Conservation (phyloP, 2,329 filamentous ascomycete species). For the Trichocomaceae sp. region DNA sequence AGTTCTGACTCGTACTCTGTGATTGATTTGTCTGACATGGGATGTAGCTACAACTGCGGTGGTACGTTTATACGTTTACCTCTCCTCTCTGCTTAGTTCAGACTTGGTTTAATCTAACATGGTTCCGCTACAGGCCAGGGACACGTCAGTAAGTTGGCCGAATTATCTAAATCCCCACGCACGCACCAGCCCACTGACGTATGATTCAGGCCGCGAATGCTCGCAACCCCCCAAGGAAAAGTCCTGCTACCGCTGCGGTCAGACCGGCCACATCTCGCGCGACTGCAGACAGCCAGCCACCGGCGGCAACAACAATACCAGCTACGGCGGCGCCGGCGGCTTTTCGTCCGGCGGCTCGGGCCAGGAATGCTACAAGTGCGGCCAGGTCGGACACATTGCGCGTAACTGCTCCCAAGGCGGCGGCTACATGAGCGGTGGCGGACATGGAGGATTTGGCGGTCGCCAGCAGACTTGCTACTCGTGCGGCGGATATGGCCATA, state of each 20-base stretch:
- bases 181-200: too few species aligned
- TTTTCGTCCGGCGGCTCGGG: conserved; percentile 20
- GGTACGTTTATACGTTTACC: conserved; percentile 45
- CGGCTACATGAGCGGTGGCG: conserved; percentile 46
- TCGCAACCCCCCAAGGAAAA: conserved; percentile 81
- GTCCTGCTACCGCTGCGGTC: conserved; percentile 59
- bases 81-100: too few species aligned
- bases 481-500: conserved; percentile 93
- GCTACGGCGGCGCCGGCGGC: conserved; percentile 18
- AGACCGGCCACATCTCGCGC: conserved; percentile 83
- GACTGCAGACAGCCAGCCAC: conserved; percentile 52
- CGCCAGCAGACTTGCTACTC: conserved; percentile 90
- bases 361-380: conserved; percentile 96
- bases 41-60: conserved; percentile 69
- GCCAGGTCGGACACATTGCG: conserved; percentile 92
- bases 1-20: conserved; percentile 27
- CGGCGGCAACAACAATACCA: too few species aligned
- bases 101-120: conserved; percentile 17
- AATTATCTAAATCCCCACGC: too few species aligned
- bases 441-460: conserved; percentile 45
- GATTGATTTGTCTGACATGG: conserved; percentile 13
- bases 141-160: conserved; percentile 56
- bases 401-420: conserved; percentile 53
- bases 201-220: conserved; percentile 67
- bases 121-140: conserved; percentile 50